Evolutionary conservation across 768 basidiomycete species (phyloP).

Genomic region (Suillus variegatus): DNA sequence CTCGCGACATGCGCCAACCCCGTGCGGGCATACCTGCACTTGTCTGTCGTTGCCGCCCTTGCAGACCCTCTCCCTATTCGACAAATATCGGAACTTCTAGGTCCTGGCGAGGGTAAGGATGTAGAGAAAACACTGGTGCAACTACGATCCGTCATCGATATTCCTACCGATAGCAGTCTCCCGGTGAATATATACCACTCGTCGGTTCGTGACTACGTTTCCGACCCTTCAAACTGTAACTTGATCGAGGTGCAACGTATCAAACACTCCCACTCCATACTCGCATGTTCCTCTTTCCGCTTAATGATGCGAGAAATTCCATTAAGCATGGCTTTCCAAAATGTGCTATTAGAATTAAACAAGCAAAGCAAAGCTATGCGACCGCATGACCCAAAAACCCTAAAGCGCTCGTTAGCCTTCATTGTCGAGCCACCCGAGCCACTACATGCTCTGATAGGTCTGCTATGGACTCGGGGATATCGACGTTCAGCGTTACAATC

Average conservation of each 20-base stretch:
- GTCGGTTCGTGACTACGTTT: background rate
- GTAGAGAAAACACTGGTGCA: background rate
- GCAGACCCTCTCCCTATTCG: background rate
- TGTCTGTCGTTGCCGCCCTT: background rate
- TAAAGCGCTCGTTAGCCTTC: background rate
- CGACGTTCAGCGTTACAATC: background rate
- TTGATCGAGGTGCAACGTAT: background rate
- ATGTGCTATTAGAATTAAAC: background rate
- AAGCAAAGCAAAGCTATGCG: background rate
- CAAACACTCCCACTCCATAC: background rate
- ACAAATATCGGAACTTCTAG: background rate
- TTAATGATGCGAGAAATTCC: background rate
- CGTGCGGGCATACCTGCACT: background rate
- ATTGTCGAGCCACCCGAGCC: background rate
- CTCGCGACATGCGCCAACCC: background rate
- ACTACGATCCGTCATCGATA: background rate
- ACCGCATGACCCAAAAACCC: background rate
- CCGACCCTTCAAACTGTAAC: background rate
- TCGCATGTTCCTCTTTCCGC: background rate
- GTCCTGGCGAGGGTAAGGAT: background rate
- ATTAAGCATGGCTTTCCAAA: background rate
- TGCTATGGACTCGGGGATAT: background rate
- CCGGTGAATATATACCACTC: background rate
- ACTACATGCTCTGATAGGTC: background rate
- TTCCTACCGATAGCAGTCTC: background rate